Conservation (phyloP, 176 grass and related monocot species). For the Eragrostis nindensis region DNA sequence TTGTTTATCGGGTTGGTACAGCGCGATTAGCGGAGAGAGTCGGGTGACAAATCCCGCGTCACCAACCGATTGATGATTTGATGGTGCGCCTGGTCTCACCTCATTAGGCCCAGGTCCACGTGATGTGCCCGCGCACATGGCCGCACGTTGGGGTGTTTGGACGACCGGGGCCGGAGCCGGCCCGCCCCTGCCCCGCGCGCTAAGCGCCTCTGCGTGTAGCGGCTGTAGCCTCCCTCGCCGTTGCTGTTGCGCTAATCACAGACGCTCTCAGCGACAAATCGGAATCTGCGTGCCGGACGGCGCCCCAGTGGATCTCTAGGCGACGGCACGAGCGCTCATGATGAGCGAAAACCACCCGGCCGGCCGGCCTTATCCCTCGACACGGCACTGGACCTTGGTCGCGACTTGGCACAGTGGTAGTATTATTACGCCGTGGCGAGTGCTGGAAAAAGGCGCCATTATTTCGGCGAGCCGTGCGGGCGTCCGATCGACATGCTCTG, state of each 20-base stretch:
- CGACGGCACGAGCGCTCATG: background rate
- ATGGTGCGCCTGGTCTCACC: background rate
- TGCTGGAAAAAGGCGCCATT: conserved; percentile 7
- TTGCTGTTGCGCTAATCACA: conserved; percentile 22
- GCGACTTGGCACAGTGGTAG: background rate
- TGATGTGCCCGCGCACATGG: conserved; percentile 44
- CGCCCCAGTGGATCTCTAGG: conserved; percentile 37
- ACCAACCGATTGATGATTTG: conserved; percentile 57
- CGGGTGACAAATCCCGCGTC: conserved; percentile 28
- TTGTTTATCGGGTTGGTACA: conserved; percentile 31
- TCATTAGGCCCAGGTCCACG: conserved; percentile 40
- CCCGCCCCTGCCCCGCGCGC: background rate
- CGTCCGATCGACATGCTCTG: conserved; percentile 14
- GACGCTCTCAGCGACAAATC: no score
- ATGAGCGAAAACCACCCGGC: conserved; percentile 10
- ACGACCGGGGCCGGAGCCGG: background rate
- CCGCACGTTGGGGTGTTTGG: conserved; percentile 37
- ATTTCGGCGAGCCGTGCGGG: conserved; percentile 1
- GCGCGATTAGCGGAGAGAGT: conserved; percentile 44
- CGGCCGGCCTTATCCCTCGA: conserved; percentile 37
- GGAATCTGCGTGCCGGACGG: background rate
- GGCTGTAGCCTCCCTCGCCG: no score
- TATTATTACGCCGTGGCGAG: conserved; percentile 4
- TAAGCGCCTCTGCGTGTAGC: background rate
- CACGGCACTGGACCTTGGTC: conserved; percentile 37